Evolutionary conservation across 108 stramenopile genomes (phyloP), one percentile per base, ranked within the genome.

Genomic region (Craspedostauros australis): DNA sequence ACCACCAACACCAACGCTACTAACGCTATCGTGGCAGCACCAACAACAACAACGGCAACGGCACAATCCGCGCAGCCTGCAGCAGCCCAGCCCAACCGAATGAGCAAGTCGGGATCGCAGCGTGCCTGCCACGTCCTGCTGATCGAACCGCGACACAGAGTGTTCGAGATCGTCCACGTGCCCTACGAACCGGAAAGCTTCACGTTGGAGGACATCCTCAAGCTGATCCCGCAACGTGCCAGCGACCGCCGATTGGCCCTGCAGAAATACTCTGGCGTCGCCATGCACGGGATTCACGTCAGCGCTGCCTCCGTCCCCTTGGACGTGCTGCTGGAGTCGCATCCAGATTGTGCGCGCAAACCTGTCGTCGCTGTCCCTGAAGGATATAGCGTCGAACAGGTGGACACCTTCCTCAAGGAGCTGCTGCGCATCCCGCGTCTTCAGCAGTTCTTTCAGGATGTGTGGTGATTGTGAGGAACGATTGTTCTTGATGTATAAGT

Each of bases 121-220:
- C n/a, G n/a, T n/a, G n/a, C n/a, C n/a, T 57, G 55, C 28, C 18
- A 45, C 24, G 22, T 57, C 22, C 42, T 57, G 15, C 14, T 57
- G 25, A 57, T 39, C 29, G n/a, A 57, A 22, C 55, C 55, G 18
- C 24, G 16, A 31, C 12, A 45, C 14, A 38, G 32, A 45, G 45
- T 57, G 16, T 57, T 57, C 20, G 55, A 57, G 28, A 57, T 57
- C 18, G 43, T 57, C 5, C 42, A 38, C n/a, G 43, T 31, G 20
- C 42, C 42, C 8, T 57, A 57, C 21, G 11, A 4, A 6, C 24
- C n/a, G 3, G 28, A 28, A 12, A 45, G 6, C 4, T 21, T 28
- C n/a, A 57, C 55, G 8, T 18, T 57, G 43, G 55, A 16, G 12
- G 55, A 43, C 5, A 45, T 57, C 4, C 28, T 57, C 3, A 31